Conservation (phyloP, 2,329 filamentous ascomycete genomes). For the Pseudonectria foliicola region DNA sequence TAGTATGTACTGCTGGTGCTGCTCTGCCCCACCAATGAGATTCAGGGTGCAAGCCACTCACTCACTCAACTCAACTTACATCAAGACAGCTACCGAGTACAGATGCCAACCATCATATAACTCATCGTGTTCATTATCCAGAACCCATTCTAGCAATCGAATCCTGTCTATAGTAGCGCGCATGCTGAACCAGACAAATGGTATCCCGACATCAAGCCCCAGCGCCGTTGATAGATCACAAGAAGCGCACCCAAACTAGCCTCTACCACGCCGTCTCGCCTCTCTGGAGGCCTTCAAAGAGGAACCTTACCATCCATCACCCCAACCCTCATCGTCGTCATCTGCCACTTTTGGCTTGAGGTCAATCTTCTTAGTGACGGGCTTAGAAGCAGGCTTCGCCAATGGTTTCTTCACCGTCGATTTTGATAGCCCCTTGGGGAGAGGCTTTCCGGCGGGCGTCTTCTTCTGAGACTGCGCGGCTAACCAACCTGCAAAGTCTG, state of each 20-base stretch:
- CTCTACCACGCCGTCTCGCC: background rate
- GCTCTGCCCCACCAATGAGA: no score
- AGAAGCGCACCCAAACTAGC: conserved; percentile 2
- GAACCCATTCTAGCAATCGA: no score
- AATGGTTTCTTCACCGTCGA: conserved; percentile 36
- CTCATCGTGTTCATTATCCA: no score
- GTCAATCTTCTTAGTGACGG: conserved; percentile 59
- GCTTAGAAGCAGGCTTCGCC: conserved; percentile 37
- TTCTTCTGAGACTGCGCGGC: conserved; percentile 79
- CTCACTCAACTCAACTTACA: background rate
- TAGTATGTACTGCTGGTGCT: no score
- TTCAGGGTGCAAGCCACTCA: background rate
- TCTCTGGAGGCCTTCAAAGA: background rate
- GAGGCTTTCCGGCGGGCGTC: conserved; percentile 47
- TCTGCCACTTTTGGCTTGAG: conserved; percentile 55
- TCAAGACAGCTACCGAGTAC: background rate
- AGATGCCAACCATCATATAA: no score
- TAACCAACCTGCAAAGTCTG: conserved; percentile 93
- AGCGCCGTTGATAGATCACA: conserved; percentile 6
- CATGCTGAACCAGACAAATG: conserved; percentile 4
- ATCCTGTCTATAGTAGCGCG: conserved; percentile 8
- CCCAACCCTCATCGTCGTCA: conserved; percentile 58
- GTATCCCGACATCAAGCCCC: conserved; percentile 14
- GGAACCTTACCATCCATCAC: conserved; percentile 50
- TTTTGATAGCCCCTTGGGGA: conserved; percentile 82